A percentile compares a stretch with the other conserved stretches of the same genome.
Conservation (phyloP, 2,329 filamentous ascomycete genomes). For the Rhynchosporium graminicola region DNA sequence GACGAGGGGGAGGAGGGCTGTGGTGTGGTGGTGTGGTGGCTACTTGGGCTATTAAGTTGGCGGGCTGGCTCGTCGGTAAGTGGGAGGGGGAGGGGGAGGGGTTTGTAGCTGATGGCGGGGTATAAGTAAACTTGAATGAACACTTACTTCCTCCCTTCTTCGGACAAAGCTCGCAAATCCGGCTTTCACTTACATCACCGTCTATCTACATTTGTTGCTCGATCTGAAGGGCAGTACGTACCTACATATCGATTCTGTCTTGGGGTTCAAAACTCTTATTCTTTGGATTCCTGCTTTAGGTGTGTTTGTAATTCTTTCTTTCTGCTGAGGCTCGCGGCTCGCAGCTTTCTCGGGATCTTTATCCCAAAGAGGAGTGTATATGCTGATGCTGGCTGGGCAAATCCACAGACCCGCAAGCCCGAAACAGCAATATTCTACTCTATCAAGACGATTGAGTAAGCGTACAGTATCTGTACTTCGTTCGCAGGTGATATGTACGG, state of each 20-base stretch:
- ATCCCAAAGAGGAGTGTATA: conserved; percentile 9
- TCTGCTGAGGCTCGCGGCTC: conserved; percentile 6
- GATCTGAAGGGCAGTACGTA: conserved; percentile 1
- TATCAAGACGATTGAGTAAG: no score
- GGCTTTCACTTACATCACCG: not conserved
- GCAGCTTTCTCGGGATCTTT: conserved; percentile 17
- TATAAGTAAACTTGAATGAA: not conserved
- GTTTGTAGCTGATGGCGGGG: conserved; percentile 10
- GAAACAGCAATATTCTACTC: conserved; percentile 4
- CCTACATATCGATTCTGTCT: not conserved
- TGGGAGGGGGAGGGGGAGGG: not conserved
- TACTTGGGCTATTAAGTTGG: not conserved
- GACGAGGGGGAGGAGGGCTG: not conserved
- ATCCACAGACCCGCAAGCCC: not conserved
- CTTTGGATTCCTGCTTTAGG: not conserved
- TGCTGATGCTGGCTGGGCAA: not conserved
- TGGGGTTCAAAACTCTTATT: not conserved
- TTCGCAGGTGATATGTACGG: no score
- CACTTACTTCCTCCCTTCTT: not conserved
- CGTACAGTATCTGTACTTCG: no score
- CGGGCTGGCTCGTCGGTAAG: not conserved
- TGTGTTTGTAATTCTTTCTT: not conserved
- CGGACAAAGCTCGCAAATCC: conserved; percentile 15
- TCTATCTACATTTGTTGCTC: not conserved
- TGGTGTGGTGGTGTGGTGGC: not conserved